These are phyloP conservation scores for Spathaspora girioi DNA, from an alignment of 805 yeast species.

Conservation along the genomic window DNA sequence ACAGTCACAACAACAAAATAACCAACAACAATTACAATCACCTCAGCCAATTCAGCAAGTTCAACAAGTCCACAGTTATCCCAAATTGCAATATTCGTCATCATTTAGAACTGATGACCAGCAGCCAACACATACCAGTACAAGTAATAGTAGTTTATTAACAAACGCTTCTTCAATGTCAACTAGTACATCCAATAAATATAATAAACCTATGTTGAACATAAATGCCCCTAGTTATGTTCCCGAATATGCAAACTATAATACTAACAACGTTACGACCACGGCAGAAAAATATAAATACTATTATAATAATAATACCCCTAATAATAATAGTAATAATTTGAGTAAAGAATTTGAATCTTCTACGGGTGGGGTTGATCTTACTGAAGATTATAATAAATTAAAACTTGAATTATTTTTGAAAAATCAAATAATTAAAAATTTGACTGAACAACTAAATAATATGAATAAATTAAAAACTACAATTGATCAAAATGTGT, in stretches of 20 bases:
- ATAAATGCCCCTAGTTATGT: conserved; percentile 29
- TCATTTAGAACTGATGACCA: conserved; percentile 1
- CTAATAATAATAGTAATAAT: background rate
- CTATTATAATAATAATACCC: background rate
- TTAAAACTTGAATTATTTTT: conserved; percentile 49
- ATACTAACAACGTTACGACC: background rate
- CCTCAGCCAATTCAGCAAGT: background rate
- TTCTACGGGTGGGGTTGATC: background rate
- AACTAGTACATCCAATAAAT: background rate
- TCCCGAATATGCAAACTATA: conserved; percentile 14
- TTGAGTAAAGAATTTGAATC: background rate
- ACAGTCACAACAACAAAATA: background rate
- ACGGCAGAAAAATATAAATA: background rate
- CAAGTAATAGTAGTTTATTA: background rate
- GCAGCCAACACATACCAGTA: background rate
- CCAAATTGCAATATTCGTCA: background rate
- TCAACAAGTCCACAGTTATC: background rate
- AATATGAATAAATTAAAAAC: conserved; percentile 10
- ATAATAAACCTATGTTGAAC: conserved; percentile 13
- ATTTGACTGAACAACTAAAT: conserved; percentile 32
- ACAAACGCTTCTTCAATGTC: background rate
- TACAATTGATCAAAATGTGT: background rate
- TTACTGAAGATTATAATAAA: conserved; percentile 25
- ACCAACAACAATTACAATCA: background rate
- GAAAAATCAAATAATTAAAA: conserved; percentile 45